Base-by-base conservation (phyloP, 352 stramenopile species). In the Phytophthora sp. region DNA sequence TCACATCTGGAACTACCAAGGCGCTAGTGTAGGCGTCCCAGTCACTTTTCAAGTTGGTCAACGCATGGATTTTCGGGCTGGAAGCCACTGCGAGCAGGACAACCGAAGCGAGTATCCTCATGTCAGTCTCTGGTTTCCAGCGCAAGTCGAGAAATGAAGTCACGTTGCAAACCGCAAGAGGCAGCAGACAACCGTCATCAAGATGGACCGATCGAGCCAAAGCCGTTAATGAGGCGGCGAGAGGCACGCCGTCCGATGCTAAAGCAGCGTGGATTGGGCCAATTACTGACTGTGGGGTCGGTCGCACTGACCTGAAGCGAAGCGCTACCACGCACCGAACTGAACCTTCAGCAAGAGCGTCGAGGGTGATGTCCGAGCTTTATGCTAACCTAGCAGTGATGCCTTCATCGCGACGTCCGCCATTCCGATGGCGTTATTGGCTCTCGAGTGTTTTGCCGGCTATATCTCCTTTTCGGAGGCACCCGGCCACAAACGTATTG, bases 1-100 rank as follows among this genome's bases (percentile, higher is more conserved):
- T 64, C 23, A 81, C 71, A 7, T 78, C 63, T 2, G 71, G 74
- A 34, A 81, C 56, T 21, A 74, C 60, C 8, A 83, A 30, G 20
- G 53, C 61, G 8, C 63, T 72, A 15, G 41, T 51, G 57, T 79
- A 83, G 21, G 64, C 72, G 18, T 76, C 53, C 69, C 70, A 83
- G 30, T 78, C 57, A 6, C 35, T 71, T 48, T 79, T 81, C 20
- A 83, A 38, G 46, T 75, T 66, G 15, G 53, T 59, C 18, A 74
- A 28, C 3, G 56, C 69, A 41, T 57, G 15, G 7, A 28, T n/a
- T n/a, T n/a, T 24, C 1, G 20, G 15, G 21, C 2, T 41, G 2
- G 52, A 41, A 18, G 42, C 27, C 5, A 57, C 4, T 0, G n/a
- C 20, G 5, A 63, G 28, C 24, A 54, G 13, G 9, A 51, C 5